A percentile compares a stretch with the other conserved stretches of the same genome.
Evolutionary conservation across 1,284 basidiomycete species (phyloP).

Genomic region (Flammula alnicola): DNA sequence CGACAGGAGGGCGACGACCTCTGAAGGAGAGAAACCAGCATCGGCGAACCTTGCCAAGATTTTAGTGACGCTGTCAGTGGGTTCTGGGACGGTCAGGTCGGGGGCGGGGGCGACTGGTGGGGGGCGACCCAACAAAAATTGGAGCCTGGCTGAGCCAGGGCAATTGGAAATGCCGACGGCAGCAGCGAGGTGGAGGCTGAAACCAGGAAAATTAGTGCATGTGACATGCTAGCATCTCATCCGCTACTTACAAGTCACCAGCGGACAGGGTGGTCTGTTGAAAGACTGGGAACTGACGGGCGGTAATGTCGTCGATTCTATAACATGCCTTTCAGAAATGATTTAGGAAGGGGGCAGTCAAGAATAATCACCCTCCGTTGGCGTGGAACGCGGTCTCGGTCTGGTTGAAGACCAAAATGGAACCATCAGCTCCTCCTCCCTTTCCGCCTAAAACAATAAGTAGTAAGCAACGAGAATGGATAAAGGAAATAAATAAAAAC

Average conservation of each 20-base stretch:
- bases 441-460: too few relatives aligned
- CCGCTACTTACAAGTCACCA: conserved; percentile 37
- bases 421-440: conserved; percentile 41
- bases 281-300: conserved; percentile 29
- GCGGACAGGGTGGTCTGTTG: conserved; percentile 27
- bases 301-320: conserved; percentile 37
- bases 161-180: conserved; percentile 43
- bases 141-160: conserved; percentile 37
- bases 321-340: too few relatives aligned
- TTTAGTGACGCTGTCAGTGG: conserved; percentile 36
- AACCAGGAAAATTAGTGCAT: too few relatives aligned
- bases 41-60: conserved; percentile 43
- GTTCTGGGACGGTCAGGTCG: conserved; percentile 41
- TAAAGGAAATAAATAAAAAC: too few relatives aligned
- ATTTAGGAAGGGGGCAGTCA: too few relatives aligned
- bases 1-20: conserved; percentile 42
- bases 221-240: too few relatives aligned
- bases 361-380: conserved; percentile 31
- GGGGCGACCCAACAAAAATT: conserved; percentile 41
- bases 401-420: conserved; percentile 35
- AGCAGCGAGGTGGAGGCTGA: conserved; percentile 39
- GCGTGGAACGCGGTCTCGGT: conserved; percentile 36
- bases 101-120: conserved; percentile 37
- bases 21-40: conserved; percentile 37
- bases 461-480: too few relatives aligned